Base-by-base conservation (phyloP, 331 rosid genomes). In the Dryas integrifolia region DNA sequence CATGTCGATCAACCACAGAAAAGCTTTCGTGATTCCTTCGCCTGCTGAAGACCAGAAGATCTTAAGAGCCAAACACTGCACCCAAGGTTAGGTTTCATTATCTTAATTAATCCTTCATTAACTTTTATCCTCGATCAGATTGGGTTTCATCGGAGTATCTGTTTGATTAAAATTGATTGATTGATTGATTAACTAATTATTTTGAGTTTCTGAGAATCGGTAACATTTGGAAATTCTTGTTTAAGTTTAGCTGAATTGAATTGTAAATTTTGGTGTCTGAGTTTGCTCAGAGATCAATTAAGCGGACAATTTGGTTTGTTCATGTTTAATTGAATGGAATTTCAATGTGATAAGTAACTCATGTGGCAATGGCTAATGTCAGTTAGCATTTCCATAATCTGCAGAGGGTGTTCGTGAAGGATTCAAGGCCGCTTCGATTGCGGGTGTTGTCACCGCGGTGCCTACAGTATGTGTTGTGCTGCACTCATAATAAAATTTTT, bases 381-480 rank as follows among this genome's bases (percentile, higher is more conserved):
- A 38, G 52, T 58, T 72, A 10, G 55, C 65, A 4, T 75, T 68
- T 83, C 57, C 68, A 50, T 83, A n/a, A 81, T 74, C 50, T 80
- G 85, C 90, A 92, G 97, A 89, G 67, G 92, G 97, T 1, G 82
- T 86, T 71, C 90, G 83, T 59, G 85, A 89, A n/a, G 97, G 97
- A 66, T 80, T 92, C 82, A 92, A 83, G 83, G 84, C 91, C 0
- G 92, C 89, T 79, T 66, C 73, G 16, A 66, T 85, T 58, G 88
- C 83, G 47, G 79, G 84, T 41, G 83, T 82, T 3, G 87, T 62
- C 61, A 91, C 84, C 71, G 83, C 97, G n/a, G 88, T 91, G 73
- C 96, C 97, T 39, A 94, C 98, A 1, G 98, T 91, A 86, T 40
- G 92, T 82, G 45, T 10, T 46, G 53, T 13, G 3, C 40, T 26